Evolutionary conservation across 2,329 filamentous ascomycete genomes (phyloP), one percentile per base, ranked within the genome.

Genomic region (Coleophoma cylindrospora): DNA sequence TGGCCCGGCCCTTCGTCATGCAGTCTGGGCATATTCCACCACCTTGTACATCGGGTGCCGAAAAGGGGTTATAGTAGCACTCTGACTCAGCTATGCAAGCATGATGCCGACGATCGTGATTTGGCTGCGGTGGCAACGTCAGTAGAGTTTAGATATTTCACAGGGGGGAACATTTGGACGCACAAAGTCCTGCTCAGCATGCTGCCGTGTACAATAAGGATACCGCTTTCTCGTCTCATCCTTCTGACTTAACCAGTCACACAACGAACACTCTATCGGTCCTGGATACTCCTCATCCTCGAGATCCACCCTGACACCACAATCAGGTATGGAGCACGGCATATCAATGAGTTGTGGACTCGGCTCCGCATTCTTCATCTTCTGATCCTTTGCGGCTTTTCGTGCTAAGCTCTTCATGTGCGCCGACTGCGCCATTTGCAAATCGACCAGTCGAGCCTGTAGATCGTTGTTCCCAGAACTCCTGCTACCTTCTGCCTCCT

Each of bases 351-450:
- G 41, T 44, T 44, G 21, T 8, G 41, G 19, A 9, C 12, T 27
- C 27, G 41, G 41, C 14, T 22, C 21, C 17, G 27, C 27, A 15
- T 44, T 27, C 27, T 44, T 44, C 41, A 44, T 44, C n/a, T 44
- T 44, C 13, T 33, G 19, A 27, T 44, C 41, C 12, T 44, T 44
- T n/a, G 22, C 41, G 1, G 41, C 41, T 32, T 44, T 44, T 6
- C 41, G 19, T 15, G 41, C 41, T 32, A 27, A 27, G n/a, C 19
- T 27, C 27, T 44, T 44, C 21, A 44, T 9, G 9, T 44, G 41
- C n/a, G 41, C 41, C 21, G 41, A 44, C 27, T 44, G 57, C 2
- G 60, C 63, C 55, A 64, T 57, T 43, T 63, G 57, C 22, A 65
- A 45, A 22, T 59, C 61, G 17, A 50, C 53, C 3, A 64, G 45